A percentile compares a stretch with the other conserved stretches of the same genome.
Evolutionary conservation across 495 filamentous ascomycete genomes (phyloP).

Genomic region (Emericellopsis terricola): DNA sequence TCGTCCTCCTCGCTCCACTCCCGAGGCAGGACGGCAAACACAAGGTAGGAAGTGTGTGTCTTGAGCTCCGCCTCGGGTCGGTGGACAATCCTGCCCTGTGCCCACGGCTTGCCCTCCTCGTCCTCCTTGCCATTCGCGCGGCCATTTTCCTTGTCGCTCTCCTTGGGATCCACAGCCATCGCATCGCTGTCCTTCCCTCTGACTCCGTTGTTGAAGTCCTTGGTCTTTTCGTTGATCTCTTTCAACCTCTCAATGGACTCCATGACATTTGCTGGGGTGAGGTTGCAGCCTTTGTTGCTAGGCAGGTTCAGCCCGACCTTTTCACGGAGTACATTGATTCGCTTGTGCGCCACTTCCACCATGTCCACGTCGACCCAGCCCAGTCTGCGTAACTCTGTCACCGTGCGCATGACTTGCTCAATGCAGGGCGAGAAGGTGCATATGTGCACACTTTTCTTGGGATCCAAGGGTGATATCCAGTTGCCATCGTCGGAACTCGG

Average conservation of each 20-base stretch:
- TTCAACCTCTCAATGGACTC: conserved; percentile 58
- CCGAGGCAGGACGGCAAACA: conserved; percentile 77
- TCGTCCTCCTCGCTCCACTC: conserved; percentile 80
- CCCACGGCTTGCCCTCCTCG: conserved; percentile 23
- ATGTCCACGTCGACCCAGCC: conserved; percentile 88
- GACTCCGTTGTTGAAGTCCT: conserved; percentile 28
- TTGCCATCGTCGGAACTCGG: conserved; percentile 5
- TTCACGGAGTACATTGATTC: conserved; percentile 68
- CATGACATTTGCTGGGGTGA: conserved; percentile 47
- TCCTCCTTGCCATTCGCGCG: conserved; percentile 2
- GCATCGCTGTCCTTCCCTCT: conserved; percentile 11
- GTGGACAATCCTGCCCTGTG: conserved; percentile 57
- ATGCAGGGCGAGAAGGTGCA: conserved; percentile 96
- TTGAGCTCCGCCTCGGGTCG: conserved; percentile 77
- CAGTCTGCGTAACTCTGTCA: conserved; percentile 54
- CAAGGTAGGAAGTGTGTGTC: conserved; percentile 86
- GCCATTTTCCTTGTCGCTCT: conserved; percentile 5
- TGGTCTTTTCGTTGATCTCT: conserved; percentile 49
- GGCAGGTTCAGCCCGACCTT: conserved; percentile 40
- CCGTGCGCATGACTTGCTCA: conserved; percentile 77
- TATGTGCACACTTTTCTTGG: conserved; percentile 44
- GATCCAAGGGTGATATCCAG: conserved; percentile 52
- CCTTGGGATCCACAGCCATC: conserved; percentile 2
- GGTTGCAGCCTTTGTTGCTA: conserved; percentile 21
- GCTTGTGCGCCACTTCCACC: conserved; percentile 64